phyloP scores from a whole-genome alignment of 305 asterid genomes.

The Petunia hybrid region DNA sequence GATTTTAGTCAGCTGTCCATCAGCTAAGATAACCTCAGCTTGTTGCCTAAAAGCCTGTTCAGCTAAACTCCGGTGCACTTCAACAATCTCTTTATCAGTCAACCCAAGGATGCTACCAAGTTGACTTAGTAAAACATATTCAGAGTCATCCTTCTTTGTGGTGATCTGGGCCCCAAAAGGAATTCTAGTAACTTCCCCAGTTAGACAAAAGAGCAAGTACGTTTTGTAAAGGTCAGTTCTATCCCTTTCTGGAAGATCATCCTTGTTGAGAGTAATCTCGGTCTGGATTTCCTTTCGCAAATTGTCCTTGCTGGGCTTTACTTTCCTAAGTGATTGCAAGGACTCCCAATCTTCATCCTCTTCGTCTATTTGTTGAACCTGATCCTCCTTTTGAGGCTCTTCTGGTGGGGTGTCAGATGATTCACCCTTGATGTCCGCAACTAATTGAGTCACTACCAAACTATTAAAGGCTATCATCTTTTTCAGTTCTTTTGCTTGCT shows the following conservation, averaged over 20 bases:
- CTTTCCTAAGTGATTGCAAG: slow-evolving; percentile 77
- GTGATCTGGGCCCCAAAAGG: slow-evolving; percentile 82
- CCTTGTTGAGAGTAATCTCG: slow-evolving; percentile 78
- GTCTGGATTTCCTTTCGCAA: slow-evolving; percentile 67
- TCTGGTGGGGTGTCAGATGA: slow-evolving; percentile 59
- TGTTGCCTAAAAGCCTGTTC: slow-evolving; percentile 90
- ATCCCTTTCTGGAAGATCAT: slow-evolving; percentile 89
- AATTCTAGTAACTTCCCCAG: slow-evolving; percentile 80
- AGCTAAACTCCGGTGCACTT: slow-evolving; percentile 83
- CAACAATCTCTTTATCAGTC: slow-evolving; percentile 78
- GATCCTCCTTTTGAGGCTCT: slow-evolving; percentile 51
- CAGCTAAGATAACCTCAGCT: slow-evolving; percentile 95
- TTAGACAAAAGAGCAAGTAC: slow-evolving; percentile 79
- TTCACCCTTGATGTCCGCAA: slow-evolving; percentile 93
- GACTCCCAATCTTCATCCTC: slow-evolving; percentile 87
- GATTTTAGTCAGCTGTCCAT: slow-evolving; percentile 83
- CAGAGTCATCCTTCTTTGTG: slow-evolving; percentile 84
- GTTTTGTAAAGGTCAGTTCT: slow-evolving; percentile 91
- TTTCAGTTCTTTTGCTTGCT: slow-evolving; percentile 81
- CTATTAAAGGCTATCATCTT: slow-evolving; percentile 85
- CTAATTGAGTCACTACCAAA: slow-evolving; percentile 77
- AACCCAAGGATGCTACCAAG: slow-evolving; percentile 88
- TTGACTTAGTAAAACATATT: slow-evolving; percentile 73
- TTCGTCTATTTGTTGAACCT: slow-evolving; percentile 44
- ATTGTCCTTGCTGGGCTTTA: slow-evolving; percentile 57